A percentile compares a stretch with the other conserved stretches of the same genome.
Evolutionary conservation across 208 protist genomes (phyloP).

Genomic region (Trypanosoma mega): DNA sequence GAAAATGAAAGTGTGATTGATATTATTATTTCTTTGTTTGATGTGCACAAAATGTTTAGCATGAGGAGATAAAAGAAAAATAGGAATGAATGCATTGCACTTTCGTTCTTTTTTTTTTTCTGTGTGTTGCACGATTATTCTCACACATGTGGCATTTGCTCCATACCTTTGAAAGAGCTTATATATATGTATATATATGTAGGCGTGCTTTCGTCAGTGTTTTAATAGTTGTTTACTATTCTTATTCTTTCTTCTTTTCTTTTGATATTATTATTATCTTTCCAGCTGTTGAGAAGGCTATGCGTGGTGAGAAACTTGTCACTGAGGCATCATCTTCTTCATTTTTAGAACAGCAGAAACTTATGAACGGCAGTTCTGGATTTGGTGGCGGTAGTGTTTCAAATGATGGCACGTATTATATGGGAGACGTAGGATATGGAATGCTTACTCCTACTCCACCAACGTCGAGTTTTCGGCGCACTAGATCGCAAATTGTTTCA

Average conservation of each 20-base stretch:
- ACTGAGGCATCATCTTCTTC: conserved; percentile 4
- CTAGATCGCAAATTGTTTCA: not conserved
- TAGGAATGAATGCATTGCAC: not conserved
- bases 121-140: no score
- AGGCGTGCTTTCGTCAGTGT: not conserved
- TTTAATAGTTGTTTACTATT: conserved; percentile 5
- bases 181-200: conserved; percentile 5
- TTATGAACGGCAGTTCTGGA: not conserved
- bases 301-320: conserved; percentile 10
- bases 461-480: not conserved
- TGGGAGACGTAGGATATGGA: no score
- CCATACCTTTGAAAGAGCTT: no score
- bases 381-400: conserved; percentile 6
- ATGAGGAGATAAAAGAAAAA: no score
- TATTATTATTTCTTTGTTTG: no score
- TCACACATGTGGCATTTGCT: no score
- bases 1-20: not conserved
- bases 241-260: conserved; percentile 10
- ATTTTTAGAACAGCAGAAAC: conserved; percentile 10
- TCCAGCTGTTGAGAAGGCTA: conserved; percentile 3
- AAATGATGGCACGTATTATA: conserved; percentile 2
- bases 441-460: conserved; percentile 4
- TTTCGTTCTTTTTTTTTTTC: no score
- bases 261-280: not conserved
- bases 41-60: no score